These are phyloP conservation scores for Starmerella cellae DNA, from an alignment of 805 yeast species.

Conservation along the genomic window DNA sequence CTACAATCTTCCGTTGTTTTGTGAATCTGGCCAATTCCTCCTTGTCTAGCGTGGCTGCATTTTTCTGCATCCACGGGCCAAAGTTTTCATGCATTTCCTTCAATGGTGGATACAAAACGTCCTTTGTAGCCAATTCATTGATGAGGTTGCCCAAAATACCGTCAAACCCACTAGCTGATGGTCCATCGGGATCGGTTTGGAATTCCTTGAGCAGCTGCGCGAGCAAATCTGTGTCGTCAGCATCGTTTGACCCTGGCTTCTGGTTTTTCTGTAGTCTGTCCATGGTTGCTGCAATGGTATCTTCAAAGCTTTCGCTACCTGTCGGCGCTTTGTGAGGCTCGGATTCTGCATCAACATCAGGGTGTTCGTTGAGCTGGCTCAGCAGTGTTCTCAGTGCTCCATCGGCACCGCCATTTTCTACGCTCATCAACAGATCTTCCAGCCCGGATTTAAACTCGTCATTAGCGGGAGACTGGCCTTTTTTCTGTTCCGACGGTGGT, in stretches of 20 bases:
- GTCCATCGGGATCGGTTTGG: conserved; percentile 24
- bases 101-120: conserved; percentile 76
- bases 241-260: conserved; percentile 34
- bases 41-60: conserved; percentile 31
- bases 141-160: conserved; percentile 60
- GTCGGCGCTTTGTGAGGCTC: neutral
- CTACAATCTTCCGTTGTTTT: conserved; percentile 49
- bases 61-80: conserved; percentile 52
- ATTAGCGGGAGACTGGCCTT: neutral
- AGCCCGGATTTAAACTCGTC: conserved; percentile 1
- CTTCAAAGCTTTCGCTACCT: conserved; percentile 36
- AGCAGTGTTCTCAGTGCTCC: neutral
- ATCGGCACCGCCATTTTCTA: neutral
- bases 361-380: neutral
- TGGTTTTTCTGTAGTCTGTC: conserved; percentile 73
- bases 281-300: conserved; percentile 67
- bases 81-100: conserved; percentile 64
- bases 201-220: conserved; percentile 57
- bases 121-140: conserved; percentile 71
- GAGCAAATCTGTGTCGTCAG: conserved; percentile 37
- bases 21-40: conserved; percentile 43
- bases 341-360: conserved; percentile 10
- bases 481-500: too few species aligned
- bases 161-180: conserved; percentile 46
- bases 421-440: neutral